Evolutionary conservation across 176 grass and related monocot species (phyloP).

Genomic region (Aegilops longissima): DNA sequence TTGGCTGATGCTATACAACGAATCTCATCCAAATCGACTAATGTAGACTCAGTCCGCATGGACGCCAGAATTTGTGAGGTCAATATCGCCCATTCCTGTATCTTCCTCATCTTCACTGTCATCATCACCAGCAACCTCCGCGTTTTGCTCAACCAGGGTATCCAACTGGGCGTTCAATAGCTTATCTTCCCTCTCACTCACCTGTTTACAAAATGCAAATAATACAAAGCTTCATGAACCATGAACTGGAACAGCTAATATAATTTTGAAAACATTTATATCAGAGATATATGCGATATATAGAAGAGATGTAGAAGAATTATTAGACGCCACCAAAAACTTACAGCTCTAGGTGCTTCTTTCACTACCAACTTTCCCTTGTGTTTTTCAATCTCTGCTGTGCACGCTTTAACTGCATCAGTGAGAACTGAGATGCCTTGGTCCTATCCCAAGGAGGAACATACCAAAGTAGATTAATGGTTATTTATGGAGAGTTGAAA

Average conservation of each 20-base stretch:
- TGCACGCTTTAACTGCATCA: conserved; percentile 80
- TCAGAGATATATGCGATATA: background rate
- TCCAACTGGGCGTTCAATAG: conserved; percentile 80
- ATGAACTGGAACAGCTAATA: background rate
- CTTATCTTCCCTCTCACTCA: conserved; percentile 95
- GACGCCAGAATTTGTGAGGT: conserved; percentile 56
- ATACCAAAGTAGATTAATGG: background rate
- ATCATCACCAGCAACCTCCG: conserved; percentile 85
- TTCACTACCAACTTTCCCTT: conserved; percentile 83
- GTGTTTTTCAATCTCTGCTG: conserved; percentile 65
- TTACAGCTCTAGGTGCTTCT: conserved; percentile 96
- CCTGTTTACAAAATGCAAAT: conserved; percentile 48
- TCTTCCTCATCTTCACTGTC: conserved; percentile 95
- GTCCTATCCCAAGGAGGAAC: conserved; percentile 42
- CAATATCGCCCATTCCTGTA: conserved; percentile 80
- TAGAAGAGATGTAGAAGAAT: background rate
- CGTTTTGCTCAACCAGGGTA: conserved; percentile 61
- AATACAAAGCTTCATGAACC: background rate
- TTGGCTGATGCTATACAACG: conserved; percentile 50
- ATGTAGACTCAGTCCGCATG: conserved; percentile 30
- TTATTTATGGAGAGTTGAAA: background rate
- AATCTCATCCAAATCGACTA: conserved; percentile 33
- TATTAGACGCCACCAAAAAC: conserved; percentile 23
- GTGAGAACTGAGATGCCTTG: conserved; percentile 78
- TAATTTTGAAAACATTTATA: background rate